These are phyloP conservation scores for Podila epicladia DNA, from an alignment of 192 early-diverging fungal genomes.

Conservation along the genomic window DNA sequence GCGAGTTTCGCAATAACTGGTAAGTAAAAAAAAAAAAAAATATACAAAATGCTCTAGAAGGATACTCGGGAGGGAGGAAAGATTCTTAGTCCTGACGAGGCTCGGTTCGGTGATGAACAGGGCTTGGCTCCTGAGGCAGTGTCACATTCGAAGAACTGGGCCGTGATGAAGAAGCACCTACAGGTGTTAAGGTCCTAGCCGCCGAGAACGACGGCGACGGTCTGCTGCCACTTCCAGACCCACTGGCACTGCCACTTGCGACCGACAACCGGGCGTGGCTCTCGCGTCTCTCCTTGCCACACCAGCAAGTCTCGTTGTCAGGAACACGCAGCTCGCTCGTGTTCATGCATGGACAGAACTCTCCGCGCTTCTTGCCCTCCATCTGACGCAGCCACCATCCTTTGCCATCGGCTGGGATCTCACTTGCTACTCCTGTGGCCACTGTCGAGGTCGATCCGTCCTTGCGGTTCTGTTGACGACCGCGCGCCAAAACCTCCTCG, in stretches of 20 bases:
- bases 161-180: too few relatives aligned
- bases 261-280: not conserved
- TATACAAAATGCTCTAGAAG: too few relatives aligned
- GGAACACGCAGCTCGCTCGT: not conserved
- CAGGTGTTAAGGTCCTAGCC: too few relatives aligned
- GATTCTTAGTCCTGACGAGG: not conserved
- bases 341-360: conserved; percentile 30
- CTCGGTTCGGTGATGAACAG: not conserved
- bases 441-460: conserved; percentile 2
- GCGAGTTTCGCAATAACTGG: not conserved
- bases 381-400: conserved; percentile 47
- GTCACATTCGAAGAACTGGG: too few relatives aligned
- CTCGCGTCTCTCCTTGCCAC: conserved; percentile 16
- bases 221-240: not conserved
- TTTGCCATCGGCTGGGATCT: conserved; percentile 29
- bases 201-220: too few relatives aligned
- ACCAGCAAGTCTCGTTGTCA: conserved; percentile 22
- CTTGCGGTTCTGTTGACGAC: not conserved
- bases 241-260: not conserved
- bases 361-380: conserved; percentile 27
- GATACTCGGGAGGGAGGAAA: too few relatives aligned
- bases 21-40: too few relatives aligned
- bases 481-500: not conserved
- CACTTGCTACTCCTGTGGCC: not conserved
- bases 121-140: not conserved